Evolutionary conservation across 1,139 yeast genomes (phyloP).

Genomic region (Geotrichum klebahnii): DNA sequence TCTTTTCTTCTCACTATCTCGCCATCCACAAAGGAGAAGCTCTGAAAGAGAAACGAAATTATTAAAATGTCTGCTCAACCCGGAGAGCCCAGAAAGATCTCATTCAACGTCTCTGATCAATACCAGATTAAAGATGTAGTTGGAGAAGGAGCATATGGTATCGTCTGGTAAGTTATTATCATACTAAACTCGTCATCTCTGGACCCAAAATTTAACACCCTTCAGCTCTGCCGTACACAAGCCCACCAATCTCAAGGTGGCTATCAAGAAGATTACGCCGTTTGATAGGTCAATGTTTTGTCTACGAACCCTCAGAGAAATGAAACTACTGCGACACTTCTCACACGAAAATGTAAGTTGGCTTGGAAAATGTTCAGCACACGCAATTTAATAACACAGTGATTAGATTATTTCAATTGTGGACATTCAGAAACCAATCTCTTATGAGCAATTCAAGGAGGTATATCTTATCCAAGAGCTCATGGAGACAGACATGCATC

Average conservation of each 20-base stretch:
- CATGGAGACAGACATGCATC: slow-evolving; percentile 93
- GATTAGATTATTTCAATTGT: slow-evolving; percentile 66
- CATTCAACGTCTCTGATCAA: slow-evolving; percentile 83
- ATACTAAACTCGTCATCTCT: too few species aligned
- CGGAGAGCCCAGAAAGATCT: slow-evolving; percentile 46
- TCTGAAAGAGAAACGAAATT: background rate
- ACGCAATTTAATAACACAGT: slow-evolving; percentile 1
- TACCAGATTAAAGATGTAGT: slow-evolving; percentile 80
- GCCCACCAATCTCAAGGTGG: slow-evolving; percentile 86
- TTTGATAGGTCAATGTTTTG: slow-evolving; percentile 91
- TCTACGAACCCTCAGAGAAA: slow-evolving; percentile 81
- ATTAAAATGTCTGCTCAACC: slow-evolving; percentile 1
- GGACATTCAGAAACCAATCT: slow-evolving; percentile 84
- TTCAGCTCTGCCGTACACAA: slow-evolving; percentile 70
- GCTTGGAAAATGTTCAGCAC: background rate
- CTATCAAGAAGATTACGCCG: slow-evolving; percentile 91
- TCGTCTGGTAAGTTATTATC: slow-evolving; percentile 58
- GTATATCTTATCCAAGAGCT: slow-evolving; percentile 90
- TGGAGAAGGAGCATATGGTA: slow-evolving; percentile 99
- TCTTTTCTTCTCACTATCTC: background rate
- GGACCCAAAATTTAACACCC: too few species aligned
- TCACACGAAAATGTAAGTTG: slow-evolving; percentile 63
- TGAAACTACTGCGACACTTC: slow-evolving; percentile 82
- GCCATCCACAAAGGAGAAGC: background rate
- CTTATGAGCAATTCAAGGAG: slow-evolving; percentile 71